These are phyloP conservation scores for Microdochium bolleyi DNA, from an alignment of 2,329 filamentous ascomycete species.

Conservation along the genomic window DNA sequence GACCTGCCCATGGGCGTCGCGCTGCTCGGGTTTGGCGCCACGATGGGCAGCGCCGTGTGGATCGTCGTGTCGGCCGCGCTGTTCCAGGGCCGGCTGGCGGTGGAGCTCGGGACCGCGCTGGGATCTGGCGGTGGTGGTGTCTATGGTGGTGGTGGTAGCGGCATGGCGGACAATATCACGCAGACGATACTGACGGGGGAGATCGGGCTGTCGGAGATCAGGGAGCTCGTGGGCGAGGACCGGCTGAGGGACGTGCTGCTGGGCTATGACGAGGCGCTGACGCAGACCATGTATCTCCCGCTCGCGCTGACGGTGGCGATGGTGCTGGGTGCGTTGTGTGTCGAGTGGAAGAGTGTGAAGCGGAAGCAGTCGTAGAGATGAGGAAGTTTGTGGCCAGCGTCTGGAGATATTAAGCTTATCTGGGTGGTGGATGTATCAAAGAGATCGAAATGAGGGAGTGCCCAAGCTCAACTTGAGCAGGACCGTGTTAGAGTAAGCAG, in stretches of 20 bases:
- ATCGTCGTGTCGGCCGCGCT: conserved; percentile 6
- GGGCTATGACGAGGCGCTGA: conserved; percentile 7
- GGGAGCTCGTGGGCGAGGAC: conserved; percentile 2
- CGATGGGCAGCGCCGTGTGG: conserved; percentile 6
- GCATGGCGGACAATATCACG: not conserved
- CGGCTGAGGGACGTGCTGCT: conserved; percentile 6
- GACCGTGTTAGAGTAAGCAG: no score
- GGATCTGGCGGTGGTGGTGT: not conserved
- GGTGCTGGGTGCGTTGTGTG: conserved; percentile 1
- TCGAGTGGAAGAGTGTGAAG: conserved; percentile 3
- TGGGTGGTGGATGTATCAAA: no score
- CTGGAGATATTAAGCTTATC: no score
- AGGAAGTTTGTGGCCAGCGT: no score
- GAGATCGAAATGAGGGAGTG: no score
- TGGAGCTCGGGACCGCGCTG: conserved; percentile 1
- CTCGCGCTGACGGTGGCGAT: conserved; percentile 1
- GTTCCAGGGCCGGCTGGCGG: conserved; percentile 4
- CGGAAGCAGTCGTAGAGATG: not conserved
- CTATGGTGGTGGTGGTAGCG: not conserved
- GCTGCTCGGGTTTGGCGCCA: conserved; percentile 3
- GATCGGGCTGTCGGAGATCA: conserved; percentile 3
- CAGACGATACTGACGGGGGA: not conserved
- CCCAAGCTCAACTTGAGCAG: no score
- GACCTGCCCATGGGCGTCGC: conserved; percentile 3
- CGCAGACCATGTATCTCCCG: conserved; percentile 6